Evolutionary conservation across 2,329 filamentous ascomycete species (phyloP).

Genomic region (Aspergillus aculeatinus): DNA sequence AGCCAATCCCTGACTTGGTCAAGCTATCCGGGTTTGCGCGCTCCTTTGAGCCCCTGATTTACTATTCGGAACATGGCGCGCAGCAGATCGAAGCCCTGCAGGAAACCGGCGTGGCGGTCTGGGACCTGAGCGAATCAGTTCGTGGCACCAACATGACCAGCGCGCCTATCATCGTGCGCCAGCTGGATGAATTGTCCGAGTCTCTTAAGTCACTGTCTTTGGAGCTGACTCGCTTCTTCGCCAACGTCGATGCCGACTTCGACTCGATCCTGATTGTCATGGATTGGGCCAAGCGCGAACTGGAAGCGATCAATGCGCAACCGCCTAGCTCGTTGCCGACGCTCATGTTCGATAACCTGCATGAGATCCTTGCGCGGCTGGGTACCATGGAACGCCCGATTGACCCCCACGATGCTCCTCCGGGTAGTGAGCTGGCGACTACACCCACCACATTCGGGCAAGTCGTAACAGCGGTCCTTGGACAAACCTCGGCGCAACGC

Average conservation of each 20-base stretch:
- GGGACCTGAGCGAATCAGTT: constrained; percentile 90
- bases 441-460: constrained; percentile 67
- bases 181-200: constrained; percentile 82
- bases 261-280: constrained; percentile 91
- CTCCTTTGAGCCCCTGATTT: constrained; percentile 90
- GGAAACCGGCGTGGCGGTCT: constrained; percentile 88
- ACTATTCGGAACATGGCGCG: constrained; percentile 87
- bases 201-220: constrained; percentile 79
- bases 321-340: constrained; percentile 65
- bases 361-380: constrained; percentile 67
- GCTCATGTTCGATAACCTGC: constrained; percentile 76
- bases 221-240: constrained; percentile 88
- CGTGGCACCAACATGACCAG: constrained; percentile 88
- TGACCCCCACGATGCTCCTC: constrained; percentile 29
- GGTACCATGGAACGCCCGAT: constrained; percentile 40
- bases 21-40: constrained; percentile 87
- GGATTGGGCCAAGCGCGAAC: constrained; percentile 90
- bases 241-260: constrained; percentile 88
- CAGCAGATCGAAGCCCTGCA: constrained; percentile 84
- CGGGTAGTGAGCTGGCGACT: constrained; percentile 24
- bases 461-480: constrained; percentile 71
- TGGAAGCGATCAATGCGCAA: constrained; percentile 65
- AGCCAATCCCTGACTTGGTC: constrained; percentile 77
- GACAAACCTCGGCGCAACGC: constrained; percentile 75
- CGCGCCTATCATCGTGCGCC: constrained; percentile 77